Evolutionary conservation across 768 basidiomycete genomes (phyloP).

Genomic region (Tylopilus rubrobrunneus): DNA sequence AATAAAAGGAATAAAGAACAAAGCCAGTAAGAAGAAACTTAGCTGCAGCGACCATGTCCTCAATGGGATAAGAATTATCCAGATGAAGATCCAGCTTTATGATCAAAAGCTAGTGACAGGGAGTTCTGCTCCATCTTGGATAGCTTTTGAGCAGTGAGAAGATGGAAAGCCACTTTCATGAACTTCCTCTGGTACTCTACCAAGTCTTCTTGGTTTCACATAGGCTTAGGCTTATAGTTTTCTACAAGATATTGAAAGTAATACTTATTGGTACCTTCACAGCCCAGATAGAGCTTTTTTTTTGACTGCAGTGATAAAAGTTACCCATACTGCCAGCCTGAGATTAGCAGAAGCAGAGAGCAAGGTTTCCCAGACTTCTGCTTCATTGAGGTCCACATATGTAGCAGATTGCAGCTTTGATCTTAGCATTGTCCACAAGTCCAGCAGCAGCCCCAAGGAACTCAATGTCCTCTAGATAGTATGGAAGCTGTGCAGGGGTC

Average conservation of each 20-base stretch:
- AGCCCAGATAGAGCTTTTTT: neutral
- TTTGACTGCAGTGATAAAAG: neutral
- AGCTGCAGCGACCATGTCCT: neutral
- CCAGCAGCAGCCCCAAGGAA: too few species aligned
- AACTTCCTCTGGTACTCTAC: neutral
- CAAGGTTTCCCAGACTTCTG: neutral
- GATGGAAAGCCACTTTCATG: neutral
- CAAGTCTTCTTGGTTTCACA: neutral
- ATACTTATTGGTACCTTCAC: neutral
- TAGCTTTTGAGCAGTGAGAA: neutral
- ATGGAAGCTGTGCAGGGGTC: neutral
- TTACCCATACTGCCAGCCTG: neutral
- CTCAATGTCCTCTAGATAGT: too few species aligned
- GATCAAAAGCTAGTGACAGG: neutral
- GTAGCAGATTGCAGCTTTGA: neutral
- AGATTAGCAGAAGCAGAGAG: neutral
- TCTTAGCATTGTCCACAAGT: too few species aligned
- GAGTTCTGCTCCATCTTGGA: neutral
- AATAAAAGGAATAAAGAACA: too few species aligned
- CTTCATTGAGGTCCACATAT: too few species aligned
- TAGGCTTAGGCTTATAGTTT: neutral
- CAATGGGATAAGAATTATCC: neutral
- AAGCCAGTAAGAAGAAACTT: too few species aligned
- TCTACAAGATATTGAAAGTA: neutral
- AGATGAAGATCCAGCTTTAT: too few species aligned